Conservation (phyloP, 2,329 filamentous ascomycete genomes). For the Scytalidium lignicola region DNA sequence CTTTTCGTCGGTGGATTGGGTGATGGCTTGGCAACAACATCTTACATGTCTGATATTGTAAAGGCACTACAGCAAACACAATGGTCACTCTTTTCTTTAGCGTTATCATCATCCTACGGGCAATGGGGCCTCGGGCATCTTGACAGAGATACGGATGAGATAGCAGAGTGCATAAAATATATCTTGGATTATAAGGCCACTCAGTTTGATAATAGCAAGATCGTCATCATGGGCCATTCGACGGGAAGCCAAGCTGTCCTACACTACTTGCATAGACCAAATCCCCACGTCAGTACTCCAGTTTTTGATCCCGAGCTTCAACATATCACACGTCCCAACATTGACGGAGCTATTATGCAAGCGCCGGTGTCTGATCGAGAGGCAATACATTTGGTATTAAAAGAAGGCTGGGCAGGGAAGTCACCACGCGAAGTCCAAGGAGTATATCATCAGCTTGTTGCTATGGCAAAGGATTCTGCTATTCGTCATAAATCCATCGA, state of each 20-base stretch:
- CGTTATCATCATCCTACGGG: constrained; percentile 35
- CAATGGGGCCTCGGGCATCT: constrained; percentile 33
- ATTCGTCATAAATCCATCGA: constrained; percentile 19
- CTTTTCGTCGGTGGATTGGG: constrained; percentile 48
- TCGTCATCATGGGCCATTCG: constrained; percentile 65
- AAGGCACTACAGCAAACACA: constrained; percentile 29
- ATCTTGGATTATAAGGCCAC: constrained; percentile 29
- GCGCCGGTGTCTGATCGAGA: constrained; percentile 59
- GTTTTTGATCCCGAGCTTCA: constrained; percentile 22
- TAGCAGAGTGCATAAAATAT: constrained; percentile 27
- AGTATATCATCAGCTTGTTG: constrained; percentile 33
- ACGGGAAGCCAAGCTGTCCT: constrained; percentile 64
- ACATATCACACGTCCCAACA: constrained; percentile 32
- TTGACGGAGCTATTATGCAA: constrained; percentile 59
- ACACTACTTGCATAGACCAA: constrained; percentile 49
- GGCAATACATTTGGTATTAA: constrained; percentile 36
- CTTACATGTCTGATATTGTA: constrained; percentile 42
- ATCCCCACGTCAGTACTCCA: constrained; percentile 27
- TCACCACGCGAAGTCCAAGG: constrained; percentile 23
- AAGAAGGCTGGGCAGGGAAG: constrained; percentile 26
- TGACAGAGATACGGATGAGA: constrained; percentile 32
- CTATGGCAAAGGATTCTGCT: constrained; percentile 28
- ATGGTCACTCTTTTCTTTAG: constrained; percentile 33
- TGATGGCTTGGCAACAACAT: constrained; percentile 44
- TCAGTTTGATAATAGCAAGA: constrained; percentile 38